Conservation (phyloP, 2,329 filamentous ascomycete species). For the Alternaria longipes region DNA sequence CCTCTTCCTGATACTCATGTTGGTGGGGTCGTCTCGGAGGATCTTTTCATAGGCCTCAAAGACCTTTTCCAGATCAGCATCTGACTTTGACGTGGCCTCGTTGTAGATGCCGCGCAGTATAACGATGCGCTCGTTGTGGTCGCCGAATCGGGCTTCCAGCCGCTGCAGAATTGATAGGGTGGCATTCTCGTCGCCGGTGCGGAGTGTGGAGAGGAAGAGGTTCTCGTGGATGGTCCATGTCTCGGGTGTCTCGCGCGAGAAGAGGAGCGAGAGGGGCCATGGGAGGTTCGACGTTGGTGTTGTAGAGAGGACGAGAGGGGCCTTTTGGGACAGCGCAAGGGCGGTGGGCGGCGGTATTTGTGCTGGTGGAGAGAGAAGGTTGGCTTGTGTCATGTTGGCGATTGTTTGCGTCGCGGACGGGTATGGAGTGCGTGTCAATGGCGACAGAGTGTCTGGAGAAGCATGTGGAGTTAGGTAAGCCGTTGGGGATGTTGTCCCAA, state of each 20-base stretch:
- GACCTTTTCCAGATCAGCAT: conserved; percentile 72
- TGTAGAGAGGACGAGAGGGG: conserved; percentile 50
- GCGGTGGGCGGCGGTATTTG: conserved; percentile 51
- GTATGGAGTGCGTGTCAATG: conserved; percentile 10
- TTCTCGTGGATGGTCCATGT: conserved; percentile 89
- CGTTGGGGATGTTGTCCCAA: conserved; percentile 15
- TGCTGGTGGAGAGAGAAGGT: conserved; percentile 54
- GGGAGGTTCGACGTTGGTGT: conserved; percentile 55
- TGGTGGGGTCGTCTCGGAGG: conserved; percentile 76
- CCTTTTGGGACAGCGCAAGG: conserved; percentile 59
- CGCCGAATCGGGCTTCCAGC: conserved; percentile 81
- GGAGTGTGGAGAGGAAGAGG: conserved; percentile 82
- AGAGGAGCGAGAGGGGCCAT: conserved; percentile 62
- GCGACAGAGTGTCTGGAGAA: conserved; percentile 13
- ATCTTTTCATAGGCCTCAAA: conserved; percentile 81
- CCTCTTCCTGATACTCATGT: conserved; percentile 86
- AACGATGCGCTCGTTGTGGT: conserved; percentile 84
- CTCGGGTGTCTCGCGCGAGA: conserved; percentile 73
- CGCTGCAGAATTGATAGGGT: conserved; percentile 79
- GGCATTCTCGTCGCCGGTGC: conserved; percentile 81
- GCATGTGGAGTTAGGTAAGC: conserved; percentile 18
- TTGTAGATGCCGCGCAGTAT: conserved; percentile 83
- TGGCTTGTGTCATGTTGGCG: conserved; percentile 41
- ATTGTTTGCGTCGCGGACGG: conserved; percentile 1
- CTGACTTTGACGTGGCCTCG: conserved; percentile 78